These are phyloP conservation scores for Agastache rugosa DNA, from an alignment of 257 asterid genomes.

Conservation along the genomic window DNA sequence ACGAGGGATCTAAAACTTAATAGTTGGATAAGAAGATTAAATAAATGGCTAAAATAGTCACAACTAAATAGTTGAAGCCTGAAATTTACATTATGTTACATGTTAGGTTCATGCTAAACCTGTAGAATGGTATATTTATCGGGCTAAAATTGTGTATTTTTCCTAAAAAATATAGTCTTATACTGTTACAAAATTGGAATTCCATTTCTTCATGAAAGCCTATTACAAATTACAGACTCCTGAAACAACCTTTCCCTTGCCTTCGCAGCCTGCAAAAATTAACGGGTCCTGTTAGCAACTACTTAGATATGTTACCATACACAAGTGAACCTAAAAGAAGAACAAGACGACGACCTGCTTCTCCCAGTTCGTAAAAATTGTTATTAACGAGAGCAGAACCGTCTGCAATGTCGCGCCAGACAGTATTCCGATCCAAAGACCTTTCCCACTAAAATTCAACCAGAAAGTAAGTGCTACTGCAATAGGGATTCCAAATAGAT, in stretches of 20 bases:
- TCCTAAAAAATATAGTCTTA: not conserved
- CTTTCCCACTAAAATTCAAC: constrained; percentile 65
- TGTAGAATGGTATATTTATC: too few relatives aligned
- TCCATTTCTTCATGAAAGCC: constrained; percentile 18
- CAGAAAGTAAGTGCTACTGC: constrained; percentile 68
- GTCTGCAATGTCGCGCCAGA: constrained; percentile 66
- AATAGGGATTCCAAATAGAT: constrained; percentile 78
- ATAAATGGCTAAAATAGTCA: too few relatives aligned
- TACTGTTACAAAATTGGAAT: not conserved
- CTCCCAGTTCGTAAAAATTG: constrained; percentile 58
- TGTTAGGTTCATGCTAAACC: too few relatives aligned
- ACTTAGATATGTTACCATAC: not conserved
- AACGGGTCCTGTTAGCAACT: not conserved
- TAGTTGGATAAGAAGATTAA: too few relatives aligned
- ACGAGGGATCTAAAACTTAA: too few relatives aligned
- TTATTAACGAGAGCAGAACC: constrained; percentile 54
- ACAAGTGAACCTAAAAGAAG: not conserved
- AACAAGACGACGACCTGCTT: constrained; percentile 11
- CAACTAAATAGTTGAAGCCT: too few relatives aligned
- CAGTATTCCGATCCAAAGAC: constrained; percentile 79
- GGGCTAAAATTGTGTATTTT: too few relatives aligned
- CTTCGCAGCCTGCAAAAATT: constrained; percentile 50
- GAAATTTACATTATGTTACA: too few relatives aligned
- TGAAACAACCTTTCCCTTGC: constrained; percentile 56
- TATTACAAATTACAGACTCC: constrained; percentile 35